phyloP scores from a whole-genome alignment of 768 basidiomycete species.

The Suillus subluteus region DNA sequence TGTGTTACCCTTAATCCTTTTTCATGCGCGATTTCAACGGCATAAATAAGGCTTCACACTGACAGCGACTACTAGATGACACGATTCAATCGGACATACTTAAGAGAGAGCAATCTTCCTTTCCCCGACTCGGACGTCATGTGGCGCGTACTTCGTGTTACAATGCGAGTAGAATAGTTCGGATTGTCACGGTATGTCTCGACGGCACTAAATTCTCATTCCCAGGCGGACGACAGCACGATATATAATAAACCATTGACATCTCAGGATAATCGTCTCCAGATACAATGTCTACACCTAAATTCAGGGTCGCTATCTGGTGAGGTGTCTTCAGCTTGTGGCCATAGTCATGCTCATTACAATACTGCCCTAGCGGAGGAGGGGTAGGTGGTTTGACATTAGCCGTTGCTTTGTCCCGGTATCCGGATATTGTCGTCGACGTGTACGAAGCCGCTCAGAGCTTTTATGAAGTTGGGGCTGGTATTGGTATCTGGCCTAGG shows the following conservation, averaged over 20 bases:
- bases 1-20: neutral
- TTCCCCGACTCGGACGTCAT: conserved; percentile 4
- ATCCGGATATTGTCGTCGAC: conserved; percentile 57
- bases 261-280: neutral
- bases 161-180: neutral
- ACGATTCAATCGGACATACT: conserved; percentile 28
- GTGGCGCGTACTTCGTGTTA: neutral
- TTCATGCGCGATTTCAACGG: conserved; percentile 31
- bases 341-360: neutral
- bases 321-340: conserved; percentile 9
- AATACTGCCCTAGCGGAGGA: conserved; percentile 37
- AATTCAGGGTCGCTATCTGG: conserved; percentile 35
- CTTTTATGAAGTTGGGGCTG: conserved; percentile 62
- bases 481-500: conserved; percentile 53
- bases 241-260: conserved; percentile 4
- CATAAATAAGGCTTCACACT: neutral
- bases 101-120: neutral
- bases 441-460: conserved; percentile 56
- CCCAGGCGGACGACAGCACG: neutral
- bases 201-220: conserved; percentile 1
- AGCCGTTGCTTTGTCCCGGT: conserved; percentile 40
- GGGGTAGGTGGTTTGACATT: conserved; percentile 45
- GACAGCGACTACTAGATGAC: conserved; percentile 6
- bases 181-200: neutral
- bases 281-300: conserved; percentile 20